Percentiles rank a stretch among this genome's conserved stretches.
Conservation (phyloP, 257 asterid genomes). For the Hygrophila difformis region DNA sequence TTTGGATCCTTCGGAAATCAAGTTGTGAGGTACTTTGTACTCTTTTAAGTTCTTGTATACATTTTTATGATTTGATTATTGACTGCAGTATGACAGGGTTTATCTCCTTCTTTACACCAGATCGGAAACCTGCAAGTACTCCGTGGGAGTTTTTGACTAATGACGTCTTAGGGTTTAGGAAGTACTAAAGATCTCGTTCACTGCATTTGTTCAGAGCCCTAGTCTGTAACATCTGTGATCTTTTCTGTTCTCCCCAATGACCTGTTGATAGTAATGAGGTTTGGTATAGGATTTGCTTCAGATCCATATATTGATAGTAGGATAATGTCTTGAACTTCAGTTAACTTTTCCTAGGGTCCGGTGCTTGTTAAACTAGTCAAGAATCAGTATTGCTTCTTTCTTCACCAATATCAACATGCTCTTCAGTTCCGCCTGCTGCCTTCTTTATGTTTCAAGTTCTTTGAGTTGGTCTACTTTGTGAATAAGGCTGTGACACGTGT, state of each 20-base stretch:
- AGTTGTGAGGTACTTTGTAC: conserved; percentile 35
- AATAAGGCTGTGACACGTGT: conserved; percentile 51
- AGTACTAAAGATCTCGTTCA: conserved; percentile 30
- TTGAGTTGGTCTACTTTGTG: conserved; percentile 24
- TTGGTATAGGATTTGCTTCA: conserved; percentile 30
- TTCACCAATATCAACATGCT: conserved; percentile 37
- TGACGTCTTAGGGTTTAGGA: conserved; percentile 26
- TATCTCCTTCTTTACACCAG: conserved; percentile 18
- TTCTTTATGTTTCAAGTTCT: conserved; percentile 24
- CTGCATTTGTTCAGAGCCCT: conserved; percentile 18
- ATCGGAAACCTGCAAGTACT: conserved; percentile 31
- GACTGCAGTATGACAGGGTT: not conserved
- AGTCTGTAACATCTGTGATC: conserved; percentile 15
- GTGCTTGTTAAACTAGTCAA: not conserved
- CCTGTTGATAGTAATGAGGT: conserved; percentile 18
- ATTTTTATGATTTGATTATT: not conserved
- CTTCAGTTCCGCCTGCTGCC: conserved; percentile 22
- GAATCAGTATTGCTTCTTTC: not conserved
- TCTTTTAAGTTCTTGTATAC: not conserved
- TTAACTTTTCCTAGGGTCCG: conserved; percentile 19
- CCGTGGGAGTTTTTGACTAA: too few relatives aligned
- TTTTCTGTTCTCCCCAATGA: conserved; percentile 15
- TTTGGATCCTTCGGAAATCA: conserved; percentile 35
- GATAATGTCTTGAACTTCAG: conserved; percentile 22
- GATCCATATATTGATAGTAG: conserved; percentile 15